A percentile compares a stretch with the other conserved stretches of the same genome.
Evolutionary conservation across 352 stramenopile species (phyloP).

Genomic region (Pythium aristosporum): DNA sequence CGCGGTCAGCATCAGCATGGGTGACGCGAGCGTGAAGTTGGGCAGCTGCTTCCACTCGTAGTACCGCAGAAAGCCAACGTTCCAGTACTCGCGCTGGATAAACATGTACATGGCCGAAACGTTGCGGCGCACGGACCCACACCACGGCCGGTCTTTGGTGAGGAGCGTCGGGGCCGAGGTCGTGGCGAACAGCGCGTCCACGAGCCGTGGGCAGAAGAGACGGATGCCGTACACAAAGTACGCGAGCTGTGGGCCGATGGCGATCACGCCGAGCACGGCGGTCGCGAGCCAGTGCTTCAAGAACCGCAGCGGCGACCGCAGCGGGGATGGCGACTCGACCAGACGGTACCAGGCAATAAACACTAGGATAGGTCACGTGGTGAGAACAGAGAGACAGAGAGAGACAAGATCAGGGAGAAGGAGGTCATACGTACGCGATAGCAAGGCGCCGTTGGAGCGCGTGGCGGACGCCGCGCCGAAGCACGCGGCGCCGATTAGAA

Average conservation of each 20-base stretch:
- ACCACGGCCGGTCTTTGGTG: slow-evolving; percentile 69
- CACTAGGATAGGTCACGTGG: slow-evolving; percentile 41
- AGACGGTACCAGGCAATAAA: slow-evolving; percentile 76
- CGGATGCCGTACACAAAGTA: slow-evolving; percentile 69
- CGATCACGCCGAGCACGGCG: slow-evolving; percentile 54
- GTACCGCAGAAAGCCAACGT: slow-evolving; percentile 92
- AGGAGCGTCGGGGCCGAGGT: slow-evolving; percentile 12
- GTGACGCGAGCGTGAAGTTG: slow-evolving; percentile 92
- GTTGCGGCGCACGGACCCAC: slow-evolving; percentile 56
- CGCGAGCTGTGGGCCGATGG: slow-evolving; percentile 56
- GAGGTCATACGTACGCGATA: slow-evolving; percentile 62
- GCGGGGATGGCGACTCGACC: slow-evolving; percentile 46
- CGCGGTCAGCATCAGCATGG: slow-evolving; percentile 75
- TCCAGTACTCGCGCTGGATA: slow-evolving; percentile 95
- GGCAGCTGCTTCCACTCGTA: slow-evolving; percentile 93
- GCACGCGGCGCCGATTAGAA: slow-evolving; percentile 35
- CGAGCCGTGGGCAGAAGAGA: slow-evolving; percentile 62
- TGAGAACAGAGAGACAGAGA: not conserved
- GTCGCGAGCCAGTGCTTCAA: slow-evolving; percentile 59
- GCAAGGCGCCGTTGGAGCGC: slow-evolving; percentile 73
- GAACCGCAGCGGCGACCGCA: slow-evolving; percentile 32
- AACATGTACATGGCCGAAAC: slow-evolving; percentile 91
- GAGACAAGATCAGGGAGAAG: not conserved
- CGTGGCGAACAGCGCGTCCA: slow-evolving; percentile 15
- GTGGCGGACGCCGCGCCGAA: slow-evolving; percentile 71